phyloP scores from a whole-genome alignment of 345 rosid species.

The Triadica sebifera region DNA sequence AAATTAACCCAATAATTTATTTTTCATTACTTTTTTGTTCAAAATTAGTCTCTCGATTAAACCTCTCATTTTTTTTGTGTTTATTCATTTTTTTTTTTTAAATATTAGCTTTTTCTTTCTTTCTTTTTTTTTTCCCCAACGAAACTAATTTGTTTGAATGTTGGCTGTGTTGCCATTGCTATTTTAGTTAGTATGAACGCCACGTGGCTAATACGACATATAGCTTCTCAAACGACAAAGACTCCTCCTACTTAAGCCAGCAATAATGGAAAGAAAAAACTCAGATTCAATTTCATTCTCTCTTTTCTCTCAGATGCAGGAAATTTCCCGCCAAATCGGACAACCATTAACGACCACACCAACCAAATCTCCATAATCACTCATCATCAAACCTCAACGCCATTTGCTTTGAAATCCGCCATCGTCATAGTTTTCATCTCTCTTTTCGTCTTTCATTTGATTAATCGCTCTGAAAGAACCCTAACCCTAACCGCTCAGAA shows the following conservation, averaged over 20 bases:
- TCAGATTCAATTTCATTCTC: background rate
- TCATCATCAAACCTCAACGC: background rate
- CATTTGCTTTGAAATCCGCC: slow-evolving; percentile 8
- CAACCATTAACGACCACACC: background rate
- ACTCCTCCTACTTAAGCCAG: background rate
- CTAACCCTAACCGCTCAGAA: slow-evolving; percentile 24
- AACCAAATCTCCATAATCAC: slow-evolving; percentile 10
- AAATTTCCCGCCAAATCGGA: slow-evolving; percentile 23
- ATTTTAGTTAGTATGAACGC: background rate
- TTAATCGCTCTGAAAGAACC: slow-evolving; percentile 13
- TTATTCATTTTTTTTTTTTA: too few species aligned
- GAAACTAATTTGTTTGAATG: too few species aligned
- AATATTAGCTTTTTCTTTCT: too few species aligned
- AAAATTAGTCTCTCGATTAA: too few species aligned
- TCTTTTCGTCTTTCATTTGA: slow-evolving; percentile 12
- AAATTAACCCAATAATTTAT: too few species aligned
- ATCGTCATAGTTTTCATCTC: slow-evolving; percentile 16
- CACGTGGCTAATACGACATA: background rate
- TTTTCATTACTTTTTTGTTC: too few species aligned
- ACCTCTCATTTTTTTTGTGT: too few species aligned
- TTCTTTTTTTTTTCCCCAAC: too few species aligned
- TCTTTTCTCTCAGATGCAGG: slow-evolving; percentile 9
- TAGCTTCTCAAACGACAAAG: background rate
- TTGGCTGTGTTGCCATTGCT: too few species aligned
- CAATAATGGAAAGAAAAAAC: background rate